Percentiles rank a stretch among this genome's conserved stretches.
These are phyloP conservation scores for Pseudotsuga menziesii DNA, from an alignment of 75 land plant species.

Conservation along the genomic window DNA sequence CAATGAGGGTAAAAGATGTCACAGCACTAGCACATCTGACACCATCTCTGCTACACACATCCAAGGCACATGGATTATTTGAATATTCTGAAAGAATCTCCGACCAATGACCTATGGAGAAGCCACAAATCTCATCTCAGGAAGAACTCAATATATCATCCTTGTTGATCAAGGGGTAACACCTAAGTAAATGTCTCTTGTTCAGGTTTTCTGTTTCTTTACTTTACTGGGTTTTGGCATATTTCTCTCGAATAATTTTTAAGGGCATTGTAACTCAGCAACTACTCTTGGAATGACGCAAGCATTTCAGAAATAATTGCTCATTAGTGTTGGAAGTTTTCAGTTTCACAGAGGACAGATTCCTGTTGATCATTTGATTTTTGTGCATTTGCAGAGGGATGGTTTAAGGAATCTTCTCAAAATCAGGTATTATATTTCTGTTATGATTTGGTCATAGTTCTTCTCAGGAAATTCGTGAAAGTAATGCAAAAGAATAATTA, in stretches of 20 bases:
- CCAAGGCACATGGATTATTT: too few species aligned
- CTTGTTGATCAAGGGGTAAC: neutral
- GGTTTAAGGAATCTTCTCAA: slow-evolving; percentile 9
- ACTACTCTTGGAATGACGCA: neutral
- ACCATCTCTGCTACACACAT: too few species aligned
- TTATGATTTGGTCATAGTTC: neutral
- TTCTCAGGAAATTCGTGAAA: neutral
- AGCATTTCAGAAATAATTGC: neutral
- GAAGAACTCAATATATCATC: too few species aligned
- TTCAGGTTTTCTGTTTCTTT: too few species aligned
- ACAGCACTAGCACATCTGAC: too few species aligned
- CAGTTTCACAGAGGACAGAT: neutral
- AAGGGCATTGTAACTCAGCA: too few species aligned
- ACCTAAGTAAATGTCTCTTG: neutral
- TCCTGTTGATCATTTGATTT: slow-evolving; percentile 3
- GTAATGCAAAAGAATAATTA: neutral
- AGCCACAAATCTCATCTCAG: too few species aligned
- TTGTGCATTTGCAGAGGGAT: slow-evolving; percentile 7
- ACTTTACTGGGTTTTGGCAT: neutral
- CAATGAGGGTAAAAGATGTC: too few species aligned
- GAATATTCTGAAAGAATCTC: too few species aligned
- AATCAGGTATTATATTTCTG: slow-evolving; percentile 6
- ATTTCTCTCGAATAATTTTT: neutral
- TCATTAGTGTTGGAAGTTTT: neutral
- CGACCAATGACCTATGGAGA: too few species aligned